These are phyloP conservation scores for Lepidium aucheri DNA, from an alignment of 345 rosid species.

Conservation along the genomic window DNA sequence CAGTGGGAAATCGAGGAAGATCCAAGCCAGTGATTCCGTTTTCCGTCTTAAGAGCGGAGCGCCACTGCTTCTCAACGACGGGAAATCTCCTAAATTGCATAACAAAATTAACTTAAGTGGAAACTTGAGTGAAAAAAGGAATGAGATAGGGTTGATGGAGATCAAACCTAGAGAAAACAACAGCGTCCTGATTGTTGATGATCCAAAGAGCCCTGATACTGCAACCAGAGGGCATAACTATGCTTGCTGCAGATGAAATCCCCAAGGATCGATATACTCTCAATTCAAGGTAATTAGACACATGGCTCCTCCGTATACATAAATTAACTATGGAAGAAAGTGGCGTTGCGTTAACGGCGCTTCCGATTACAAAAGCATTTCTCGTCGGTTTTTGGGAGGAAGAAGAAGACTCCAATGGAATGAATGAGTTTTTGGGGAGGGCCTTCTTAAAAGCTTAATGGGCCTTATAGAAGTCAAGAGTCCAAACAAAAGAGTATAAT, in stretches of 20 bases:
- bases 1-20: slow-evolving; percentile 54
- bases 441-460: not conserved
- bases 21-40: slow-evolving; percentile 28
- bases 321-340: not conserved
- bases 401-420: not conserved
- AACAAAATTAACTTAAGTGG: not conserved
- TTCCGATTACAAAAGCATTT: not conserved
- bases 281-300: not conserved
- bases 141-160: not conserved
- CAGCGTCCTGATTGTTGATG: slow-evolving; percentile 61
- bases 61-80: slow-evolving; percentile 78
- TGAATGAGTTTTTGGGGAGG: not conserved
- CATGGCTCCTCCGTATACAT: too few relatives aligned
- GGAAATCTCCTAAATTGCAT: slow-evolving; percentile 60
- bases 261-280: not conserved
- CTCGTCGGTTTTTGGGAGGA: not conserved
- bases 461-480: not conserved
- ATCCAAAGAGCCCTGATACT: slow-evolving; percentile 86
- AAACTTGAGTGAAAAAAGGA: not conserved
- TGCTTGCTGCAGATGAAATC: not conserved
- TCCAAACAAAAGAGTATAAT: too few relatives aligned
- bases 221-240: slow-evolving; percentile 55
- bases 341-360: not conserved
- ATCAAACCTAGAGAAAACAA: slow-evolving; percentile 74
- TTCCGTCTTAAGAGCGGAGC: slow-evolving; percentile 45